Base-by-base conservation (phyloP, 805 yeast genomes). In the Starmerella potacharoeniae region DNA sequence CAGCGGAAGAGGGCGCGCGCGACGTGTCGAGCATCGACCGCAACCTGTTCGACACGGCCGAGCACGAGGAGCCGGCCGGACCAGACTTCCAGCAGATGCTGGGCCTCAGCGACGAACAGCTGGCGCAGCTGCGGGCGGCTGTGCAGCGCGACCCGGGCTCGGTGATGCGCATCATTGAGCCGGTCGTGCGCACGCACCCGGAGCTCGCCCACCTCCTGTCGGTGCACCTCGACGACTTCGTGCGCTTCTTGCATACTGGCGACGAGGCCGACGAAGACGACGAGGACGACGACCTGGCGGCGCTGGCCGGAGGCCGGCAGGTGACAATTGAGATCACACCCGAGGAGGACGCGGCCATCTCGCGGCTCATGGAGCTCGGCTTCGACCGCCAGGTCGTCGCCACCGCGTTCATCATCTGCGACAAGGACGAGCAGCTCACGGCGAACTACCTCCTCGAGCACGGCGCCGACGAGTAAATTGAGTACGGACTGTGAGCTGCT, bases 361-460 rank as follows among this genome's bases (percentile, higher is more conserved):
- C 77, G 59, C 80, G 98, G 67, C 77, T 93, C 61, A 84, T 95
- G 69, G 97, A 86, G 70, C 76, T 93, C 61, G 98, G 98, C 0
- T 93, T 93, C 65, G 96, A 88, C 62, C 79, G 96, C 62, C 77
- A 83, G 62, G 74, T 84, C 55, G 98, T 86, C 46, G 80, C 89
- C 58, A 96, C 90, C 73, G 95, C 95, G 34, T 93, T 87, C 73
- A 83, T 93, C 77, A 97, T 97, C 43, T 93, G 98, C 71, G 98
- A 93, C 66, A 91, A 89, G 73, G 88, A 93, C 71, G 98, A 93
- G 73, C 96, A 91, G 74, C 79, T 87, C 65, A 89, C 98, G 44
- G 98, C 97, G 28, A 93, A 93, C 73, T 80, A 88, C 66, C 75
- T 93, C 63, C 86, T 93, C 53, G 77, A 73, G 63, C 73, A 74